Conservation (phyloP, 1,284 basidiomycete species). For the Cutaneotrichosporon mucoides region DNA sequence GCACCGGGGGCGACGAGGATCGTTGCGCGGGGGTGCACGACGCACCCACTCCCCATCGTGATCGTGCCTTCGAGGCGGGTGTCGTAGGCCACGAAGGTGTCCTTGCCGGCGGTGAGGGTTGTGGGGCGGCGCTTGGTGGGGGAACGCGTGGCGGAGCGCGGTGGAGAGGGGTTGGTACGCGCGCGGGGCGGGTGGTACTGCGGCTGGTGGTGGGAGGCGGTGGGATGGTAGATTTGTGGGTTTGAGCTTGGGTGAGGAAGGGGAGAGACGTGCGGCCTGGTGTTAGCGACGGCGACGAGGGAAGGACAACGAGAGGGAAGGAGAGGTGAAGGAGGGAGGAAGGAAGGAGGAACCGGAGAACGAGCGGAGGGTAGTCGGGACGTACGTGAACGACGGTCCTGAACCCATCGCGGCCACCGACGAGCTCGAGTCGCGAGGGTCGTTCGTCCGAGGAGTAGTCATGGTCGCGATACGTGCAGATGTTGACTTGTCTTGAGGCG, state of each 20-base stretch:
- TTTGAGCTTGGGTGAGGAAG: too few relatives aligned
- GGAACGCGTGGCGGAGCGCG: background rate
- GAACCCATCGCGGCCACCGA: too few relatives aligned
- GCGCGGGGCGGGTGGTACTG: background rate
- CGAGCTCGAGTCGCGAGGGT: too few relatives aligned
- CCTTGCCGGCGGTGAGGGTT: background rate
- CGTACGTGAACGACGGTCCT: too few relatives aligned
- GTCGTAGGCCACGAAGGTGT: conserved; percentile 69
- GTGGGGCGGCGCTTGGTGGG: background rate
- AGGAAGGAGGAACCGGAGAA: too few relatives aligned
- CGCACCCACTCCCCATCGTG: conserved; percentile 76
- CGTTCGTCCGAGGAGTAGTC: background rate
- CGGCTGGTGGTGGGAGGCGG: background rate
- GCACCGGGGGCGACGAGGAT: conserved; percentile 74
- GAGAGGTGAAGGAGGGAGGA: too few relatives aligned
- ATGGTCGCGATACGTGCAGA: background rate
- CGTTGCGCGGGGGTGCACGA: conserved; percentile 90
- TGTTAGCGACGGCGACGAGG: too few relatives aligned
- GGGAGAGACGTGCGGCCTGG: too few relatives aligned
- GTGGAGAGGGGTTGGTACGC: background rate
- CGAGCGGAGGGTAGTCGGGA: too few relatives aligned
- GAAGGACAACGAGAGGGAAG: too few relatives aligned
- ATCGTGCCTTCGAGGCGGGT: conserved; percentile 85
- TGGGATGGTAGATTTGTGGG: background rate
- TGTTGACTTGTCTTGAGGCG: background rate